Conservation (phyloP, 1,139 yeast genomes). For the Meyerozyma athensensis region DNA sequence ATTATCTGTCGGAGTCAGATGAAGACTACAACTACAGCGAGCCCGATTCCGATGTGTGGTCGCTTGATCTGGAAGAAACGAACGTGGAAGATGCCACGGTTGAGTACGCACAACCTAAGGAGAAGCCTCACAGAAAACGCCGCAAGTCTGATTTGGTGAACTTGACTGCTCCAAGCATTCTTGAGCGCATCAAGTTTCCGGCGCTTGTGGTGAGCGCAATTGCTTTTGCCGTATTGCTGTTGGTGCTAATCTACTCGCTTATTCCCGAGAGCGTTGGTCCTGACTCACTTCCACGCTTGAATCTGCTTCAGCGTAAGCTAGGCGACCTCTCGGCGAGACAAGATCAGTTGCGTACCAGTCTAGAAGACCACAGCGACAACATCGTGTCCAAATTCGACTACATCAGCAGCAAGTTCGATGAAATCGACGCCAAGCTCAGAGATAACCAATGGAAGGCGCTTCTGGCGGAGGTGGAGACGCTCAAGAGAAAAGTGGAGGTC, state of each 20-base stretch:
- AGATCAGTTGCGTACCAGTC: conserved; percentile 13
- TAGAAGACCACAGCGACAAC: conserved; percentile 12
- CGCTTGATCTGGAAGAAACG: background rate
- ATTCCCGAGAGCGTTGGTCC: too few species aligned
- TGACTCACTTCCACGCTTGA: background rate
- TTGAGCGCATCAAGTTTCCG: background rate
- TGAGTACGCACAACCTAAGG: background rate
- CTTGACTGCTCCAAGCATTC: too few species aligned
- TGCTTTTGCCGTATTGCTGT: background rate
- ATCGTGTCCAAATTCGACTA: conserved; percentile 17
- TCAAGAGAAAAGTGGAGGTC: background rate
- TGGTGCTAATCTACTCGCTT: too few species aligned
- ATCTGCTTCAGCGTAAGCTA: background rate
- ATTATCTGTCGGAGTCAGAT: background rate
- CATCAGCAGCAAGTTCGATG: conserved; percentile 15
- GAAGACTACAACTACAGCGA: background rate
- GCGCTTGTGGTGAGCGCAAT: too few species aligned
- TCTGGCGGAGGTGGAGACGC: background rate
- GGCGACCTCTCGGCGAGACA: conserved; percentile 13
- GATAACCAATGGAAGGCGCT: conserved; percentile 9
- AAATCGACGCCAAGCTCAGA: conserved; percentile 11
- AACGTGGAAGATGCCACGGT: conserved; percentile 1
- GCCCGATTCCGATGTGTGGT: background rate
- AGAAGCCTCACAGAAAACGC: too few species aligned
- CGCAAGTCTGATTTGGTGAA: too few species aligned